Base-by-base conservation (phyloP, 257 asterid species). In the Fraxinus pennsylvanica region DNA sequence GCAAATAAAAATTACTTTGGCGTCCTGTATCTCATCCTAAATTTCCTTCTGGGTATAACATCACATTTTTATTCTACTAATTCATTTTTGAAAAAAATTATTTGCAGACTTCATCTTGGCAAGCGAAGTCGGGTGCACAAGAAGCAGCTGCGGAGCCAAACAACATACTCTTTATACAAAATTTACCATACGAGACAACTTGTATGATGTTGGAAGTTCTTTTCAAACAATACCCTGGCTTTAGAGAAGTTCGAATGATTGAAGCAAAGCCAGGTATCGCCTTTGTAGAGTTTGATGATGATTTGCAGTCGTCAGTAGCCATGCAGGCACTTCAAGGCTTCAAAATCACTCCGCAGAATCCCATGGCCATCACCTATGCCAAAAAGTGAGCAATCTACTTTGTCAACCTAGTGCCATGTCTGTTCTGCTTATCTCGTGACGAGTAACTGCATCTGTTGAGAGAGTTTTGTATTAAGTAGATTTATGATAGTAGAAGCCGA, bases 261-360 rank as follows among this genome's bases (percentile, higher is more conserved):
- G 98, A 89, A 35, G 97, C 99, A 12, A 95, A 95, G 76, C 99
- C 99, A 3, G 98, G 98, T 70, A 96, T 96, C 13, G 97, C 99
- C 6, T 96, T 96, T 47, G 97, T 96, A 6, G 99, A 96, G 89
- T 96, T 85, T 74, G 98, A 92, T 13, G 96, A 96, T 4, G 99
- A 93, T 77, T 74, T 85, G 3, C 94, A 89, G 85, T 92, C 99
- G 10, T 90, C 98, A 8, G 89, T 92, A 43, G 99, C 99, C 80
- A 95, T 95, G 99, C 97, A 93, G 86, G 98, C 89, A 72, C 98
- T 95, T 74, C 98, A 96, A 78, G 98, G 97, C 86, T 96, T 96
- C 92, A 93, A 88, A 84, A 91, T 96, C 82, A 90, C 91, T 47
- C 86, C 97, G 45, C 93, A 92, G 77, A 91, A 96, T 81, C 96